Evolutionary conservation across 2,329 filamentous ascomycete genomes (phyloP).

Genomic region (Alternaria conjuncta): DNA sequence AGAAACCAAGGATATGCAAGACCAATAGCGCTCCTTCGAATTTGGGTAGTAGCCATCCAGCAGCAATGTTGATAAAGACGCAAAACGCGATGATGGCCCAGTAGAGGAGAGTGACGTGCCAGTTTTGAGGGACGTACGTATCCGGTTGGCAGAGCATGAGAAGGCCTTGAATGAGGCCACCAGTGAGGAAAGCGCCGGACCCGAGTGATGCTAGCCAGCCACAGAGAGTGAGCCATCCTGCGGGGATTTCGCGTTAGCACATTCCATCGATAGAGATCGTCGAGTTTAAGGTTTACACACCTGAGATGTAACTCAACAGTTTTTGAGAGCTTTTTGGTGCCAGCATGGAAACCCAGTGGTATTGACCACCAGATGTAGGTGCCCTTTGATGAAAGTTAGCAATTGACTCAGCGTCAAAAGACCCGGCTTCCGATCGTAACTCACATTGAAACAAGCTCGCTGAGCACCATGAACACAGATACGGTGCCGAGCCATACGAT

Average conservation of each 20-base stretch:
- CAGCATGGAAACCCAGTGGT: slow-evolving; percentile 49
- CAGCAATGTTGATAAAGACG: slow-evolving; percentile 53
- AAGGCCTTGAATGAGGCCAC: slow-evolving; percentile 39
- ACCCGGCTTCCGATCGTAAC: too few relatives aligned
- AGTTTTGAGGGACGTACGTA: slow-evolving; percentile 49
- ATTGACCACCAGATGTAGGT: slow-evolving; percentile 45
- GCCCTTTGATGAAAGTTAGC: slow-evolving; percentile 9
- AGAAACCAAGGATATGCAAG: slow-evolving; percentile 58
- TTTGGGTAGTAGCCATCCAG: slow-evolving; percentile 52
- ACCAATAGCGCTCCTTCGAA: slow-evolving; percentile 56
- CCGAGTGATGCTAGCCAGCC: slow-evolving; percentile 50
- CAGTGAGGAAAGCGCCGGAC: slow-evolving; percentile 33
- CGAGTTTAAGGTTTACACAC: slow-evolving; percentile 9
- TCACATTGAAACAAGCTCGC: slow-evolving; percentile 45
- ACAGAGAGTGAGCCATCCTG: slow-evolving; percentile 52
- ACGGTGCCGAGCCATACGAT: slow-evolving; percentile 38
- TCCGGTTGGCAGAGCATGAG: slow-evolving; percentile 47
- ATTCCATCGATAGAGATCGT: neutral
- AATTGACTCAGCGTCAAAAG: too few relatives aligned
- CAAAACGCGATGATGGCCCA: slow-evolving; percentile 52
- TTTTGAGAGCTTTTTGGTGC: slow-evolving; percentile 48
- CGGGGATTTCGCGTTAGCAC: neutral
- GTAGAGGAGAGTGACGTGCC: slow-evolving; percentile 59
- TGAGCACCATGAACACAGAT: slow-evolving; percentile 35
- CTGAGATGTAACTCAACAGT: slow-evolving; percentile 51